A percentile compares a stretch with the other conserved stretches of the same genome.
Conservation (phyloP, 129 eudicot species). For the Calendula officinalis region DNA sequence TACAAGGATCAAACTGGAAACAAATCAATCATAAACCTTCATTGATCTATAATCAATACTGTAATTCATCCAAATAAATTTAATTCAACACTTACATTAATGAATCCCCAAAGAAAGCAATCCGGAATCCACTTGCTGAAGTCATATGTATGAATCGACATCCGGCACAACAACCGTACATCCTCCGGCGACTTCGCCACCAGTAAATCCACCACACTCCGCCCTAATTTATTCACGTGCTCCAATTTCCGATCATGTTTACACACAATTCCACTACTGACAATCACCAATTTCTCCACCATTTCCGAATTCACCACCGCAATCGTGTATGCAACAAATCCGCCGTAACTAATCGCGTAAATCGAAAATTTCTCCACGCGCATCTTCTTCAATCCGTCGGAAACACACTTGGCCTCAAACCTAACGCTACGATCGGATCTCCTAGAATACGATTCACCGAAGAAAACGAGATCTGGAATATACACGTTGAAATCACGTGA, state of each 20-base stretch:
- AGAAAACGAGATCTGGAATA: constrained; percentile 66
- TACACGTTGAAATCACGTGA: constrained; percentile 52
- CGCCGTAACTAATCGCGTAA: constrained; percentile 74
- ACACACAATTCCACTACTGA: constrained; percentile 59
- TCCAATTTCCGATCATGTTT: constrained; percentile 44
- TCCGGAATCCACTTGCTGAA: constrained; percentile 52
- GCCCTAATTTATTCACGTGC: constrained; percentile 44
- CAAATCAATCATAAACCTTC: background rate
- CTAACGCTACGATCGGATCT: constrained; percentile 38
- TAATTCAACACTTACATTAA: constrained; percentile 36
- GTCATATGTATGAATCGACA: constrained; percentile 41
- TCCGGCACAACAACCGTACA: constrained; percentile 38
- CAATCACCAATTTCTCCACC: constrained; percentile 71
- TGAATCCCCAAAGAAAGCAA: constrained; percentile 48
- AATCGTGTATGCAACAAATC: constrained; percentile 74
- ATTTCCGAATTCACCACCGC: constrained; percentile 55
- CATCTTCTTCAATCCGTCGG: constrained; percentile 45
- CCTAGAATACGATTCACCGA: constrained; percentile 52
- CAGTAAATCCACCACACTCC: constrained; percentile 45
- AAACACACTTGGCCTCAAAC: constrained; percentile 66
- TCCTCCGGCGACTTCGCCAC: constrained; percentile 51
- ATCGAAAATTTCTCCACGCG: constrained; percentile 58
- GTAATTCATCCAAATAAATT: background rate
- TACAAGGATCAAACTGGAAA: constrained; percentile 23
- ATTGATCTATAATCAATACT: background rate